phyloP scores from a whole-genome alignment of 108 stramenopile genomes.

The Cyclotella cryptica region DNA sequence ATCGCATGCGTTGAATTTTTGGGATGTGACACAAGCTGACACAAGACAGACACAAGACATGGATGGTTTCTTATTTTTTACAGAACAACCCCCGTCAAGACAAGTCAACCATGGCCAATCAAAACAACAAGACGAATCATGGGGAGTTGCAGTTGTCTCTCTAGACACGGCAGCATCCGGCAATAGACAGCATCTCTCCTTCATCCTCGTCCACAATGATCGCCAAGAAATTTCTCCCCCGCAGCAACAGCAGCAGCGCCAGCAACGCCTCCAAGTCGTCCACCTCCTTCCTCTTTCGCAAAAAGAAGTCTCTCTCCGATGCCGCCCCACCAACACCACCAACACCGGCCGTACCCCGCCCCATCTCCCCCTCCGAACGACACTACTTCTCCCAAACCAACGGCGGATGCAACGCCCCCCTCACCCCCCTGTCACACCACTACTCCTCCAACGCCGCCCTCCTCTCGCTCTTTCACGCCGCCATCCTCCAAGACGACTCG shows the following conservation, averaged over 20 bases:
- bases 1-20: too few relatives aligned
- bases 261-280: neutral
- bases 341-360: neutral
- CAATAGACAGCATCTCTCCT: too few relatives aligned
- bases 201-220: neutral
- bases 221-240: neutral
- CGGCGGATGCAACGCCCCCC: conserved; percentile 7
- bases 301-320: neutral
- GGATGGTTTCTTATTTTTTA: too few relatives aligned
- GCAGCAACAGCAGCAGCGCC: neutral
- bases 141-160: too few relatives aligned
- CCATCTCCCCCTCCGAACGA: conserved; percentile 13
- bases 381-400: conserved; percentile 7
- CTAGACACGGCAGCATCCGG: too few relatives aligned
- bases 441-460: conserved; percentile 20
- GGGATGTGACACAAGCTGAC: too few relatives aligned
- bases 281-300: neutral
- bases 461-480: conserved; percentile 13
- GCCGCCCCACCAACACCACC: neutral
- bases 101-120: too few relatives aligned
- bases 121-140: too few relatives aligned
- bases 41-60: too few relatives aligned
- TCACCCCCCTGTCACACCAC: conserved; percentile 12
- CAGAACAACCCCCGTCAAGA: too few relatives aligned
- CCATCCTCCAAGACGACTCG: neutral